Percentiles rank a stretch among this genome's conserved stretches.
These are phyloP conservation scores for Coemansia sp. DNA, from an alignment of 371 early-diverging fungal genomes.

Conservation along the genomic window DNA sequence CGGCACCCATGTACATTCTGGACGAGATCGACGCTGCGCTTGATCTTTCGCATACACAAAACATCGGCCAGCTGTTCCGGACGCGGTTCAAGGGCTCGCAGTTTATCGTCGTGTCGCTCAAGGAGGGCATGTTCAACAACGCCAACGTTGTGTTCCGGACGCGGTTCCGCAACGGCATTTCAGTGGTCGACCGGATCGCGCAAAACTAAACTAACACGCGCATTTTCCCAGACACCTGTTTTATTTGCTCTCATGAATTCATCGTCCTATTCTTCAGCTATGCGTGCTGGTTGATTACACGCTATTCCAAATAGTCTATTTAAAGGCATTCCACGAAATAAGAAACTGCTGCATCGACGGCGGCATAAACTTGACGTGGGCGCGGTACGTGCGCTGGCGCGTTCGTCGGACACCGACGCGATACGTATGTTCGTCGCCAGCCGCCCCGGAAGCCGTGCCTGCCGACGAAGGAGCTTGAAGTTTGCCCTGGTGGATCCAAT, in stretches of 20 bases:
- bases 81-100: constrained; percentile 98
- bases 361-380: constrained; percentile 33
- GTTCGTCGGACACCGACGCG: constrained; percentile 33
- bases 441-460: not conserved
- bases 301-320: not conserved
- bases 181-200: constrained; percentile 76
- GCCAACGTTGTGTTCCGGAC: constrained; percentile 98
- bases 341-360: constrained; percentile 17
- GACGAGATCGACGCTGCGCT: constrained; percentile 99
- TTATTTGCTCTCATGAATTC: not conserved
- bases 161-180: constrained; percentile 95
- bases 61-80: constrained; percentile 96
- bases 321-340: constrained; percentile 10
- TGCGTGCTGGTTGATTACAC: no score
- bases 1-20: constrained; percentile 99
- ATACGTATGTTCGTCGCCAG: constrained; percentile 14
- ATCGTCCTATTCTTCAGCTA: no score
- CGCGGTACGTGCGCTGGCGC: constrained; percentile 37
- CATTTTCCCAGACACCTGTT: not conserved
- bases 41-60: constrained; percentile 98
- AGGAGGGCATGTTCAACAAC: constrained; percentile 99
- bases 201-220: constrained; percentile 10
- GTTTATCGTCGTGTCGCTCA: constrained; percentile 99
- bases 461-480: not conserved
- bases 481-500: constrained; percentile 40